Conservation (phyloP, 805 yeast species). For the Candida dajiaensis region DNA sequence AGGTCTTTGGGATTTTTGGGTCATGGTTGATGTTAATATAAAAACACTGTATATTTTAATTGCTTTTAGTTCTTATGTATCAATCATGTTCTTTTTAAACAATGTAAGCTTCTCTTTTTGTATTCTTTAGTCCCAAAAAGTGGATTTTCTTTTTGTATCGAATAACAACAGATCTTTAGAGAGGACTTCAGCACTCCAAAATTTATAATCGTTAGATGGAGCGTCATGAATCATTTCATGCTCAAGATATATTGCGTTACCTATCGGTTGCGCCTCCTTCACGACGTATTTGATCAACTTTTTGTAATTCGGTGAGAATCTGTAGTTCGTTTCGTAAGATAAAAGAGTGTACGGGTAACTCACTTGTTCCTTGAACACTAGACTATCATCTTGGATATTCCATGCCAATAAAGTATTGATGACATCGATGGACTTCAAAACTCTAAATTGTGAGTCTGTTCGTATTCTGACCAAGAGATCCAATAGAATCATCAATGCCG, state of each 20-base stretch:
- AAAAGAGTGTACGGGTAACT: conserved; percentile 7
- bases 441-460: not conserved
- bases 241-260: not conserved
- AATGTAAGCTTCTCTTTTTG: not conserved
- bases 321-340: conserved; percentile 11
- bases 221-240: not conserved
- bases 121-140: not conserved
- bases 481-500: conserved; percentile 3
- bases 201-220: conserved; percentile 6
- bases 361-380: conserved; percentile 1
- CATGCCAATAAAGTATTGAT: conserved; percentile 17
- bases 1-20: conserved; percentile 3
- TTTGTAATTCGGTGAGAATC: conserved; percentile 14
- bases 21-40: conserved; percentile 15
- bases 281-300: conserved; percentile 4
- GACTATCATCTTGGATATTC: conserved; percentile 16
- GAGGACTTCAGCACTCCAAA: conserved; percentile 18
- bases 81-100: conserved; percentile 5
- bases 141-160: not conserved
- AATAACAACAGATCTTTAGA: conserved; percentile 4
- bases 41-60: conserved; percentile 10
- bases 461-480: not conserved
- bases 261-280: not conserved
- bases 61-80: conserved; percentile 13
- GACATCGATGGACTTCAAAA: not conserved